Evolutionary conservation across 148 eudicot genomes (phyloP), one percentile per base, ranked within the genome.

Genomic region (Fagopyrum homotropicum): DNA sequence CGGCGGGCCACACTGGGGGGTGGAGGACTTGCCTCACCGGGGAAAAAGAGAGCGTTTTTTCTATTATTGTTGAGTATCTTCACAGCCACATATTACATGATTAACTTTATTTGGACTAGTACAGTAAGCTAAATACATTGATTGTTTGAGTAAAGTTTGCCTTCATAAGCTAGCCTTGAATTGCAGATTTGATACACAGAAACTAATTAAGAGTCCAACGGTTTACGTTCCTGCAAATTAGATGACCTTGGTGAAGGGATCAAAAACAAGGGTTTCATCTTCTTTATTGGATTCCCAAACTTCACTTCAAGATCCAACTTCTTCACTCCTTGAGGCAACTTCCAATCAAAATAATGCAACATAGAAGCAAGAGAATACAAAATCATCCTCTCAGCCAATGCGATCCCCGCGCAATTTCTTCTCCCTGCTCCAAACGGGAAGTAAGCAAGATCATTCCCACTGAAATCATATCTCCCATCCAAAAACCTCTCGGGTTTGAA

Each of bases 341-440:
- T 81, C 93, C 91, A 89, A 7, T 91, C 84, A 49, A 93, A 93
- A 14, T 86, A 80, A 80, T 86, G 97, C 19, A 91, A 7, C 22
- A 93, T 44, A 1, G 94, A 79, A 57, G 89, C 97, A 0, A 91
- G 80, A 0, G 82, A 79, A 56, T 72, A 83, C 83, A 83, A 15
- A 16, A 89, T 61, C 87, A 84, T 85, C 79, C 84, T 83, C 79
- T 86, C 88, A 6, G 89, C 94, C 89, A 86, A 70, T 1, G 81
- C 77, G 1, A 78, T 77, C 19, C 98, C 94, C 0, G 86, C 89
- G 75, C 94, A 93, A 8, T 78, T 84, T 73, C 97, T 88, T 76
- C 97, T 74, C 5, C 98, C 97, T 0, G 93, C 86, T 14, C 97
- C 88, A 45, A 91, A 93, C 1, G 96, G 96, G 8, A 93, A 43